Conservation (phyloP, 139 green algal genomes). For the Eudorina sp. region DNA sequence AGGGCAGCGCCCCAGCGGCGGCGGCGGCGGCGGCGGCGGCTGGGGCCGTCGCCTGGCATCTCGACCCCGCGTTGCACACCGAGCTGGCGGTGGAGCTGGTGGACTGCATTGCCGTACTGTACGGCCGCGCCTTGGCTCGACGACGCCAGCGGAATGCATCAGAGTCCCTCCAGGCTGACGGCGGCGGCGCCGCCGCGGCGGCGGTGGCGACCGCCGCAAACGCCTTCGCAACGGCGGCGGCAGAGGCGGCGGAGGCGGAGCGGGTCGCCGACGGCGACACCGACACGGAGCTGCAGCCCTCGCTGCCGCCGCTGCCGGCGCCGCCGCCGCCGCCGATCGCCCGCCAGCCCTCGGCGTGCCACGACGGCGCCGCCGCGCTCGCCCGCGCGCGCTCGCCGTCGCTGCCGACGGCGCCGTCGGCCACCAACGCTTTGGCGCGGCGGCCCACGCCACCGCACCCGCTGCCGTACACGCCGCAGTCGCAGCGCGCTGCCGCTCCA, state of each 20-base stretch:
- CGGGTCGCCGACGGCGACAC: background rate
- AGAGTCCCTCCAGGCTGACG: too few relatives aligned
- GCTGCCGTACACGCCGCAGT: background rate
- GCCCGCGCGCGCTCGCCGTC: background rate
- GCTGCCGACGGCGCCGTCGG: background rate
- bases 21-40: background rate
- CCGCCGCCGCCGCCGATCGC: background rate
- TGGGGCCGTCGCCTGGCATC: background rate
- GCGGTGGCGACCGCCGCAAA: background rate
- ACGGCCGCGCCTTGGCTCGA: too few relatives aligned
- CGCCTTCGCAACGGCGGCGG: background rate
- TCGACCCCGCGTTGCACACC: slow-evolving; percentile 66
- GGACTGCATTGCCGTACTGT: slow-evolving; percentile 21
- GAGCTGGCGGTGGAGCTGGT: slow-evolving; percentile 74
- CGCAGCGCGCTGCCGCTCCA: too few relatives aligned
- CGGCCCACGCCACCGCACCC: background rate
- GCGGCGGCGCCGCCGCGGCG: background rate
- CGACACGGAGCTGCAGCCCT: slow-evolving; percentile 11
- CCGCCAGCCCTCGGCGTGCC: background rate
- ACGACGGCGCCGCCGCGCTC: background rate
- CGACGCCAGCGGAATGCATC: too few relatives aligned
- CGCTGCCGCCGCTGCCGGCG: slow-evolving; percentile 11
- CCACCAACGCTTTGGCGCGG: background rate
- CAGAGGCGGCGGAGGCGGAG: background rate
- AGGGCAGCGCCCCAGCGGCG: background rate